Evolutionary conservation across 306 rosid genomes (phyloP).

Genomic region (Neltuma alba): DNA sequence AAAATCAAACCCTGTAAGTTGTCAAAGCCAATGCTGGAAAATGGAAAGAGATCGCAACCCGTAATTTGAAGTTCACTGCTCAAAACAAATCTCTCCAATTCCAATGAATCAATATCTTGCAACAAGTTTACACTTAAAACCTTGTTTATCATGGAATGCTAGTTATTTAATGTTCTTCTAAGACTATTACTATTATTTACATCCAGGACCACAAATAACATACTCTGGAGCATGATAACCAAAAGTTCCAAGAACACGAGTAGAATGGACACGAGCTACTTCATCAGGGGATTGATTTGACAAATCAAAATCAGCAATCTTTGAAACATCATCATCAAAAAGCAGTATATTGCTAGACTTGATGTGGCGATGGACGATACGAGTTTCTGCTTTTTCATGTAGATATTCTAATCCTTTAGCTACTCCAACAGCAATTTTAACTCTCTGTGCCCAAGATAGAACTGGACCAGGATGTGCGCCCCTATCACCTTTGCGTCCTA

Average conservation of each 20-base stretch:
- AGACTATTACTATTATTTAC: background rate
- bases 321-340: conserved; percentile 69
- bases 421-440: conserved; percentile 83
- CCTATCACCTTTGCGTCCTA: conserved; percentile 75
- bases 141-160: background rate
- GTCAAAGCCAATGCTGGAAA: conserved; percentile 8
- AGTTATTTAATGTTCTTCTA: background rate
- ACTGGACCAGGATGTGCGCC: conserved; percentile 77
- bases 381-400: conserved; percentile 78
- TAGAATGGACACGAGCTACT: conserved; percentile 84
- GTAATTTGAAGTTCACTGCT: background rate
- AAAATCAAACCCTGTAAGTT: conserved; percentile 16
- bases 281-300: conserved; percentile 86
- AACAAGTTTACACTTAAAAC: background rate
- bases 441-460: conserved; percentile 77
- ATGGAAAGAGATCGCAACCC: conserved; percentile 18
- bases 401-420: conserved; percentile 82
- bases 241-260: conserved; percentile 92
- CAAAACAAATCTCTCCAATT: conserved; percentile 3
- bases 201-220: conserved; percentile 35
- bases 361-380: conserved; percentile 76
- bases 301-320: conserved; percentile 83
- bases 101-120: background rate
- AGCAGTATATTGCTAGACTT: conserved; percentile 80
- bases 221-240: conserved; percentile 96